Evolutionary conservation across 164 flowering plant genomes (phyloP).

Genomic region (Magnolia officinalis): DNA sequence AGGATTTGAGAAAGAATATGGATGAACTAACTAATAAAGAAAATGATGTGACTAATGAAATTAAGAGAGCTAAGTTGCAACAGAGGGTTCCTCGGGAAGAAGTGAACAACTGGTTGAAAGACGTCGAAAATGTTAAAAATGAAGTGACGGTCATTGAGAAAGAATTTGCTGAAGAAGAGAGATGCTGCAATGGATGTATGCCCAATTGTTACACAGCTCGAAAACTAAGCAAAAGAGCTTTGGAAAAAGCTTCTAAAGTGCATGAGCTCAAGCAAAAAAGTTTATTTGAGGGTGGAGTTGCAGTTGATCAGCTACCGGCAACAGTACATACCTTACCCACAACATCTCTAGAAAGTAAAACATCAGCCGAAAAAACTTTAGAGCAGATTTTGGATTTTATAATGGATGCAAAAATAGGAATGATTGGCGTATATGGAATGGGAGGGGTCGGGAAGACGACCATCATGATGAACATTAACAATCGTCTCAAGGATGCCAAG

Average conservation of each 20-base stretch:
- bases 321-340: background rate
- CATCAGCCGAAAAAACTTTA: background rate
- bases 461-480: slow-evolving; percentile 10
- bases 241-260: background rate
- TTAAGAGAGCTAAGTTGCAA: background rate
- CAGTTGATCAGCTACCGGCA: background rate
- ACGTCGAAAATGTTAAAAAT: background rate
- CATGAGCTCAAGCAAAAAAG: slow-evolving; percentile 3
- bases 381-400: slow-evolving; percentile 1
- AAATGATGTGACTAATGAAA: background rate
- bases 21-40: background rate
- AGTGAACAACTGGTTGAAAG: background rate
- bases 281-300: slow-evolving; percentile 1
- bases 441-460: slow-evolving; percentile 23
- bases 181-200: background rate
- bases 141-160: background rate
- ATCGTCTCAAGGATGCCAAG: background rate
- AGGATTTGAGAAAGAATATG: background rate
- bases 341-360: background rate
- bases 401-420: background rate
- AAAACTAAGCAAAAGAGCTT: background rate
- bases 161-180: background rate
- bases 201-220: background rate
- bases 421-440: slow-evolving; percentile 18
- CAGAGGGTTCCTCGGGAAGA: background rate